Evolutionary conservation across 2,329 filamentous ascomycete genomes (phyloP), one percentile per base, ranked within the genome.

Genomic region (Fusarium sp.): DNA sequence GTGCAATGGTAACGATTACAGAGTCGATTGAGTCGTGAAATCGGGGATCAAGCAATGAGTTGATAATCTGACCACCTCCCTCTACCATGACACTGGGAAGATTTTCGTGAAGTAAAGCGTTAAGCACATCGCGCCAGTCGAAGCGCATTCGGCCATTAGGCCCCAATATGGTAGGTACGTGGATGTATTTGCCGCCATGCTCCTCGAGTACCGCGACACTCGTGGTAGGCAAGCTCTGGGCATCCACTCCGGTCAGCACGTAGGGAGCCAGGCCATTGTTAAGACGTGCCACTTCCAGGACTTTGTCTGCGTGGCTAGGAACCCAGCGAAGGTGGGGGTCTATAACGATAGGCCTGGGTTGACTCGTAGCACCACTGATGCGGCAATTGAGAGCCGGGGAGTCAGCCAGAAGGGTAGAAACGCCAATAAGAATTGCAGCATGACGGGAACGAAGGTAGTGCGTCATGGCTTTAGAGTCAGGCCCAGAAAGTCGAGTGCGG

Each of bases 81-180:
- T 98, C 95, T 50, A 98, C 86, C 95, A 98, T 98, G 61, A 98
- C 84, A 76, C 93, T 97, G 54, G 81, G 79, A 45, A 97, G 81
- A 2, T 89, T 89, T 71, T 91, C 84, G 2, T 77, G 77, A 34
- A 74, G 70, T n/a, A 97, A 78, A 6, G 83, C 81, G 19, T 79
- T 79, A 30, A 97, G 80, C 18, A 97, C 85, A 42, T 85, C 83
- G 13, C 79, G 78, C 93, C 93, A 97, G 19, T 83, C 79, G 67
- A 91, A 84, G 58, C 84, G 81, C 76, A 79, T 79, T 31, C 81
- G 76, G 18, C 75, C 80, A 49, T 78, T 79, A 56, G 77, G 75
- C 46, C 81, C 77, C 8, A 80, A 79, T 34, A 78, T 77, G 43
- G 66, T 49, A 62, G 68, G 51, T 8, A 89, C 61, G 11, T 76